phyloP scores from a whole-genome alignment of 768 basidiomycete species.

The Hypsizygus marmoreus region DNA sequence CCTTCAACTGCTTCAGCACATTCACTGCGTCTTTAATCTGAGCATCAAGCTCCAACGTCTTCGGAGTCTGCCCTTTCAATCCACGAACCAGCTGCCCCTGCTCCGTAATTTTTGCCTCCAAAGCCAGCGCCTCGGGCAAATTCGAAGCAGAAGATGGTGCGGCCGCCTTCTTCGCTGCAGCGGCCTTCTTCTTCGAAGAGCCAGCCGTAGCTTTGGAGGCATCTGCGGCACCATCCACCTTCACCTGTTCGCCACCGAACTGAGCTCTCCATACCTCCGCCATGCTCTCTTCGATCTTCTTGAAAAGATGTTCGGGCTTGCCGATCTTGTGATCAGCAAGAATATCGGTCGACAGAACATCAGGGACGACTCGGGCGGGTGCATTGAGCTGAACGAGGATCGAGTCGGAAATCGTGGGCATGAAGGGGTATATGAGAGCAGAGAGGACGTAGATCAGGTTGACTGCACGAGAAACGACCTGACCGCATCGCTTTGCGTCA shows the following conservation, averaged over 20 bases:
- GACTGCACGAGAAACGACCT: conserved; percentile 85
- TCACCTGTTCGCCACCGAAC: conserved; percentile 70
- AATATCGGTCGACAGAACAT: conserved; percentile 75
- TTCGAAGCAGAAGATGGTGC: conserved; percentile 39
- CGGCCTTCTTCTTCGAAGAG: conserved; percentile 59
- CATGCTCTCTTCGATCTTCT: conserved; percentile 90
- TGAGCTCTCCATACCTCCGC: conserved; percentile 77
- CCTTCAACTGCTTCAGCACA: conserved; percentile 66
- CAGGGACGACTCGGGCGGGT: conserved; percentile 78
- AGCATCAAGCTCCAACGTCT: conserved; percentile 60
- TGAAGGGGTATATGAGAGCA: conserved; percentile 89
- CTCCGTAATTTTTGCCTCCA: conserved; percentile 73
- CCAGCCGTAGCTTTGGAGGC: conserved; percentile 45
- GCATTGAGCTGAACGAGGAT: conserved; percentile 90
- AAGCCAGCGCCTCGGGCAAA: conserved; percentile 67
- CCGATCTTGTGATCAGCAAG: conserved; percentile 85
- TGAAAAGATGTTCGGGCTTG: conserved; percentile 88
- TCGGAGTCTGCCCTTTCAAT: conserved; percentile 66
- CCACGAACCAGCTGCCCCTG: conserved; percentile 76
- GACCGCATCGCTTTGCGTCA: conserved; percentile 83
- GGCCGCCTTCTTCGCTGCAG: conserved; percentile 47
- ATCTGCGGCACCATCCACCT: conserved; percentile 37
- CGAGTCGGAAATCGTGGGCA: conserved; percentile 84
- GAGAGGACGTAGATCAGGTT: conserved; percentile 93
- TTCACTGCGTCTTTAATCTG: conserved; percentile 63